Percentiles rank a stretch among this genome's conserved stretches.
Evolutionary conservation across 805 yeast genomes (phyloP).

Genomic region (Zygosaccharomyces bailii): DNA sequence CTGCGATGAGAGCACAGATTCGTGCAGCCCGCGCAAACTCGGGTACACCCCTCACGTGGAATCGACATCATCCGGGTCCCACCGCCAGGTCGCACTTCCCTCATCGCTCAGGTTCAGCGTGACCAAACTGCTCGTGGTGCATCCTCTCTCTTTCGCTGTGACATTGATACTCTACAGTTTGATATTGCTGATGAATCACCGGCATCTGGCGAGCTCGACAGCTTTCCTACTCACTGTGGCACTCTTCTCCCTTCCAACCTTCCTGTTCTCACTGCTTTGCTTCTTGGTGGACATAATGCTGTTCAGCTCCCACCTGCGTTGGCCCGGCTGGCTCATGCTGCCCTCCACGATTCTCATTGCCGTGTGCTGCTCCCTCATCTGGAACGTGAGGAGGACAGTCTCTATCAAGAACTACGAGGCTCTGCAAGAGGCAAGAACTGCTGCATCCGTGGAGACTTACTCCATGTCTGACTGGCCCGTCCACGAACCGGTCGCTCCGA

Average conservation of each 20-base stretch:
- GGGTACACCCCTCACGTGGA: neutral
- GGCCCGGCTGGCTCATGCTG: slow-evolving; percentile 83
- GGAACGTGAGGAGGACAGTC: slow-evolving; percentile 68
- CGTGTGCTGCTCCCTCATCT: slow-evolving; percentile 58
- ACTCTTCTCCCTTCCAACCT: slow-evolving; percentile 61
- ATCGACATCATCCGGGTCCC: slow-evolving; percentile 26
- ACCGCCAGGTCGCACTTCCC: slow-evolving; percentile 48
- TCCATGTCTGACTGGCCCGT: slow-evolving; percentile 13
- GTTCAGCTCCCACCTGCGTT: slow-evolving; percentile 69
- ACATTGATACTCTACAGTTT: slow-evolving; percentile 46
- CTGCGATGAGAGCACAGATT: slow-evolving; percentile 38
- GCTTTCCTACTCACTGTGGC: slow-evolving; percentile 50
- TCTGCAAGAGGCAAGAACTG: slow-evolving; percentile 12
- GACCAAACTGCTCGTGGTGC: slow-evolving; percentile 61
- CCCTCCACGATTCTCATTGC: slow-evolving; percentile 66
- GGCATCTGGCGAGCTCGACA: slow-evolving; percentile 36
- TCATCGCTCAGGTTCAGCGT: slow-evolving; percentile 56
- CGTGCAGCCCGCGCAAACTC: neutral
- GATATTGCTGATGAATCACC: slow-evolving; percentile 41
- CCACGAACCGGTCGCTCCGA: neutral
- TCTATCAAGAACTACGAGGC: slow-evolving; percentile 32
- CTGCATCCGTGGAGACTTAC: slow-evolving; percentile 15
- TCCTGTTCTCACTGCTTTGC: slow-evolving; percentile 65
- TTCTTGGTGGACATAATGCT: slow-evolving; percentile 78
- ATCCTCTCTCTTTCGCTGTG: slow-evolving; percentile 59